A percentile compares a stretch with the other conserved stretches of the same genome.
Evolutionary conservation across 164 flowering plant genomes (phyloP).

Genomic region (Piper betle): DNA sequence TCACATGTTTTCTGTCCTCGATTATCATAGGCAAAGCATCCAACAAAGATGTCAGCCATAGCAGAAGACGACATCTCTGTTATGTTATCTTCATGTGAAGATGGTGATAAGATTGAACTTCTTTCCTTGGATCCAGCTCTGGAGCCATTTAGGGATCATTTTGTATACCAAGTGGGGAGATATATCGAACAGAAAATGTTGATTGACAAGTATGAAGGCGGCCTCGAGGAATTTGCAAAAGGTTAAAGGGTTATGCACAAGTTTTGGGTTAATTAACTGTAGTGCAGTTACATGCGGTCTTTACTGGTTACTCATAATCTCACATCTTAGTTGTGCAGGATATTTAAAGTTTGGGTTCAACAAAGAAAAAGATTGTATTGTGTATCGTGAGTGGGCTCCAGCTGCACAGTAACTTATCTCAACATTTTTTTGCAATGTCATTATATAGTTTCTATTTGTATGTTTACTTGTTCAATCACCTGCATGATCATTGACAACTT

Average conservation of each 20-base stretch:
- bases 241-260: constrained; percentile 25
- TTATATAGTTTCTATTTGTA: background rate
- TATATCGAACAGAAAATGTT: constrained; percentile 52
- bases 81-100: constrained; percentile 28
- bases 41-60: constrained; percentile 27
- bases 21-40: constrained; percentile 21
- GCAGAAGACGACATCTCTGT: constrained; percentile 33
- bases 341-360: constrained; percentile 84
- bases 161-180: constrained; percentile 44
- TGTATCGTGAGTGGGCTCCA: constrained; percentile 98
- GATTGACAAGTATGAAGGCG: constrained; percentile 67
- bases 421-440: background rate
- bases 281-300: background rate
- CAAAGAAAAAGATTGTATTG: constrained; percentile 62
- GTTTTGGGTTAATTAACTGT: background rate
- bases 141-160: constrained; percentile 63
- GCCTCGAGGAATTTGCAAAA: constrained; percentile 77
- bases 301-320: background rate
- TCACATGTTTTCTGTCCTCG: constrained; percentile 5
- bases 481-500: too few species aligned
- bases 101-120: constrained; percentile 37
- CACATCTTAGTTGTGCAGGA: constrained; percentile 28
- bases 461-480: too few species aligned
- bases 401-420: constrained; percentile 72
- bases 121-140: constrained; percentile 49